Base-by-base conservation (phyloP, 2,329 filamentous ascomycete species). In the Cercospora beticola region DNA sequence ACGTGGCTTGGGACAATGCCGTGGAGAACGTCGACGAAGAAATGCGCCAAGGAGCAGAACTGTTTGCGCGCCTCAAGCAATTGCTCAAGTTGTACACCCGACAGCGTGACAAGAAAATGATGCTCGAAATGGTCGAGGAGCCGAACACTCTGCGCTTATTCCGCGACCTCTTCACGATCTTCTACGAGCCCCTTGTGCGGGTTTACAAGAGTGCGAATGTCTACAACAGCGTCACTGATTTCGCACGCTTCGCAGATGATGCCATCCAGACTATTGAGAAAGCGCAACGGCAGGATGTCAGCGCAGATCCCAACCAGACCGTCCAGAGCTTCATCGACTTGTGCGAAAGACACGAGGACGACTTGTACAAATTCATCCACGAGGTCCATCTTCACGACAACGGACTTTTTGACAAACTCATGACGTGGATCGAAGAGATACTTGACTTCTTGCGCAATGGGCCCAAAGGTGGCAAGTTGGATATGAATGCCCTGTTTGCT, bases 161-260 rank as follows among this genome's bases (percentile, higher is more conserved):
- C 86, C 89, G 93, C 59, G 95, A 99, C 76, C 86, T 99, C 26
- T 98, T 99, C 79, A 97, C 93, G 36, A 98, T 99, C 78, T 99
- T 99, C 83, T 99, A 99, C 81, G 95, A 99, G 78, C 95, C 95
- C 0, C 88, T 99, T 23, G 93, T 99, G 16, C 88, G 95, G 59
- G 95, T 99, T 0, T 99, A 99, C 85, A 99, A 98, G 82, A 97
- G 94, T 21, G 95, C 95, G 72, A 99, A 98, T 75, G 94, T 99
- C 28, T 98, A 98, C 85, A 95, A 89, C 83, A 96, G 92, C 77
- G 94, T 99, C 69, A 98, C 94, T 0, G 95, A 99, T 80, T 98
- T 99, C 82, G 92, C 94, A 0, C 85, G 89, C 46, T 99, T 99
- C 75, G 88, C 95, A 64, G 93, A 97, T 76, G 95, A 99, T 79